Evolutionary conservation across 2,329 filamentous ascomycete genomes (phyloP), one percentile per base, ranked within the genome.

Genomic region (Fusarium citri): DNA sequence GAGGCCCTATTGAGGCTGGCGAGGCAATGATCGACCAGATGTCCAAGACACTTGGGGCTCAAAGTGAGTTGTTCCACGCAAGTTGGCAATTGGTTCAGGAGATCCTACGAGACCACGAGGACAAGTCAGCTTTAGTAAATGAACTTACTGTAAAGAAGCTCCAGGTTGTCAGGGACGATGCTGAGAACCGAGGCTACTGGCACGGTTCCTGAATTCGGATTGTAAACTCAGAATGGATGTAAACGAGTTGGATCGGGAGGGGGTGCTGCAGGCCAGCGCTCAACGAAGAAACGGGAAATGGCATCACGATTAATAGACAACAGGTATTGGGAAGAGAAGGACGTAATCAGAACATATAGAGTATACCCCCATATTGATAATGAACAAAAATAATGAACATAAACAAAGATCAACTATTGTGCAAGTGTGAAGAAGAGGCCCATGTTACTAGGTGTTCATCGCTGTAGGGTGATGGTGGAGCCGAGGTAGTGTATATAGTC

Each of bases 11-110:
- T 18, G 53, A 54, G 26, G 34, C 61, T 40, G 48, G 49, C 14
- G 53, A 57, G 16, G 28, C n/a, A 14, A n/a, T 66, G 23, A 30
- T 8, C 6, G 8, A 11, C 45, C 20, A 55, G 20, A 49, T 48
- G 43, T 6, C 16, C 2, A 48, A 22, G 26, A 20, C 40, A 11
- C n/a, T 71, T 14, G 9, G n/a, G 9, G 53, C 51, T 23, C 57
- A 64, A 46, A 31, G n/a, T 12, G 51, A 59, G 12, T 20, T 71
- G 18, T 59, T 71, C 34, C n/a, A 55, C 3, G 48, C 42, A 47
- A 50, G 23, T 9, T 66, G 55, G 55, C 22, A 9, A 10, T 23
- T 69, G 6, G 26, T 69, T 6, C 16, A 68, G 9, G 41, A 15
- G 8, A 64, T 68, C 2, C 18, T 64, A 15, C 37, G 37, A 23